Conservation (phyloP, 306 rosid genomes). For the Trifolium fragiferum region DNA sequence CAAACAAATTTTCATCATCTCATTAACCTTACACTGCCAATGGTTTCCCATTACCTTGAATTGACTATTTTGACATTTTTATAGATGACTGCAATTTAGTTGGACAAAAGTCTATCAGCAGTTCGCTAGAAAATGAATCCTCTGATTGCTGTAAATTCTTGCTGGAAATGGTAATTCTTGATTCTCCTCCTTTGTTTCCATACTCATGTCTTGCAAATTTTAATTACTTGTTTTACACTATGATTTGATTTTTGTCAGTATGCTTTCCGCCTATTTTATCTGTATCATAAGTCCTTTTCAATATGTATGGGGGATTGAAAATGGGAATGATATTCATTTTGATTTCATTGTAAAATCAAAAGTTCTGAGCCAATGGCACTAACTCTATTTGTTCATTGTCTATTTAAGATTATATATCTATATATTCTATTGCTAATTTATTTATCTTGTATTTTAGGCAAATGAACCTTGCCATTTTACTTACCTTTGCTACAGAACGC, state of each 20-base stretch:
- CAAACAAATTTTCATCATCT: background rate
- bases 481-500: constrained; percentile 55
- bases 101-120: constrained; percentile 46
- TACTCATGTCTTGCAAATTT: constrained; percentile 19
- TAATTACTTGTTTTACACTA: constrained; percentile 24
- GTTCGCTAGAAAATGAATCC: constrained; percentile 49
- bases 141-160: constrained; percentile 44
- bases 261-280: constrained; percentile 27
- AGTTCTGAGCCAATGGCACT: constrained; percentile 2
- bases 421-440: constrained; percentile 34
- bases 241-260: background rate
- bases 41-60: constrained; percentile 43
- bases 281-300: background rate
- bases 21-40: constrained; percentile 14
- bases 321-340: constrained; percentile 21
- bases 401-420: constrained; percentile 28
- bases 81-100: constrained; percentile 44
- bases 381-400: constrained; percentile 26
- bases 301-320: background rate
- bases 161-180: constrained; percentile 51
- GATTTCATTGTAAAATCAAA: constrained; percentile 15
- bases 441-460: constrained; percentile 49
- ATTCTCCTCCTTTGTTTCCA: constrained; percentile 8
- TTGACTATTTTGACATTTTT: constrained; percentile 41
- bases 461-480: constrained; percentile 69